Evolutionary conservation across 495 filamentous ascomycete genomes (phyloP).

Genomic region (Hypoxylon crocopeplum): DNA sequence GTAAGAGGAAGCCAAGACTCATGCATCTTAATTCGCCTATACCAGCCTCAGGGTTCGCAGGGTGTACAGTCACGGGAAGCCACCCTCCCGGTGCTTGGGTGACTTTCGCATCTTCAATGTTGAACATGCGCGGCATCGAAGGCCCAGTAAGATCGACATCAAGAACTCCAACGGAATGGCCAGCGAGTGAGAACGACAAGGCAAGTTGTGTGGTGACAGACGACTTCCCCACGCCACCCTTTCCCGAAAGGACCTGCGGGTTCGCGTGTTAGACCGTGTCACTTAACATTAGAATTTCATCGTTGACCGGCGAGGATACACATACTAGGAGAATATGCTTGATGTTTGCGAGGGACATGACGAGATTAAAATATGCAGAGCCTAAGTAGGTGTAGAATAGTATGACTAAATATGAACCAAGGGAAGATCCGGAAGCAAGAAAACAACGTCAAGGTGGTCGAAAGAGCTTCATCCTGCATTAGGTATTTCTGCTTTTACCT

Average conservation of each 20-base stretch:
- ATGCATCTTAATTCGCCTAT: constrained; percentile 82
- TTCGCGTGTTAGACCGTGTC: constrained; percentile 15
- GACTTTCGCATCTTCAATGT: constrained; percentile 86
- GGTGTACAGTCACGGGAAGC: constrained; percentile 85
- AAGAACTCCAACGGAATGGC: constrained; percentile 89
- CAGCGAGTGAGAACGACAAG: constrained; percentile 82
- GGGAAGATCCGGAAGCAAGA: background rate
- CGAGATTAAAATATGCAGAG: constrained; percentile 7
- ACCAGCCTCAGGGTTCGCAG: constrained; percentile 51
- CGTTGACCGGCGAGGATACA: background rate
- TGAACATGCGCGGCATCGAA: constrained; percentile 92
- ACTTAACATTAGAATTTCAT: constrained; percentile 1
- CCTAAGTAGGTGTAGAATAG: background rate
- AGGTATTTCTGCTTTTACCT: constrained; percentile 1
- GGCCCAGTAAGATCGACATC: constrained; percentile 97
- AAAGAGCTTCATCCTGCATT: constrained; percentile 24
- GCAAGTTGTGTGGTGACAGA: constrained; percentile 95
- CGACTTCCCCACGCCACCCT: constrained; percentile 97
- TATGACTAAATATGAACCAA: background rate
- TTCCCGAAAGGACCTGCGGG: constrained; percentile 84
- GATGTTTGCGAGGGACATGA: constrained; percentile 64
- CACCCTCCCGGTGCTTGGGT: constrained; percentile 88
- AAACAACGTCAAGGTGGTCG: constrained; percentile 20
- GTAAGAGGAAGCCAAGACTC: constrained; percentile 91
- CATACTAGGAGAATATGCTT: constrained; percentile 67